Conservation (phyloP, 306 rosid species). For the Cucumis cinereus region DNA sequence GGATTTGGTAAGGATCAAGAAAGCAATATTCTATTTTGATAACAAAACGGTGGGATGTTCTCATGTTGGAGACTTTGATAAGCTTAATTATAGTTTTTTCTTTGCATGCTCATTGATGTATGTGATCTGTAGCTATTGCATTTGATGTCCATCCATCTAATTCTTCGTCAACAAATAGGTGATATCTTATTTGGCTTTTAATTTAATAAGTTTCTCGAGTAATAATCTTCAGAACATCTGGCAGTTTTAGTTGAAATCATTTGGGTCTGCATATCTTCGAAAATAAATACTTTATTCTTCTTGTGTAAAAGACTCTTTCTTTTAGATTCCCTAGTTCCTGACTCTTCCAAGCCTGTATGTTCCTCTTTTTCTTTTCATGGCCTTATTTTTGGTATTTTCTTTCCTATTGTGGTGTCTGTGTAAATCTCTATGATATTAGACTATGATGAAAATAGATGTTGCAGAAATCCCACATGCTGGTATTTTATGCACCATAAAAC, state of each 20-base stretch:
- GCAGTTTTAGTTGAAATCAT: not conserved
- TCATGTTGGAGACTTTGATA: not conserved
- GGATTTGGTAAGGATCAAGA: slow-evolving; percentile 69
- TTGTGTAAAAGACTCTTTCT: not conserved
- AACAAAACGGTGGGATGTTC: not conserved
- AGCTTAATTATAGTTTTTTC: not conserved
- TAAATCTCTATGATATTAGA: not conserved
- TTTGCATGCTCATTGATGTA: not conserved
- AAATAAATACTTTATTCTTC: not conserved
- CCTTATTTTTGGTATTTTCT: not conserved
- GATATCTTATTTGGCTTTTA: not conserved
- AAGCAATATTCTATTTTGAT: not conserved
- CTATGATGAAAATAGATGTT: not conserved
- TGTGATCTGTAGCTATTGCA: not conserved
- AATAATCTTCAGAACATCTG: not conserved
- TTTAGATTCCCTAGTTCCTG: not conserved
- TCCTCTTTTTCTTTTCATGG: not conserved
- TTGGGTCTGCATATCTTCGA: not conserved
- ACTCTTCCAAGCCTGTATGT: not conserved
- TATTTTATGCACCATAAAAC: not conserved
- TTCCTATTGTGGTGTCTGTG: not conserved
- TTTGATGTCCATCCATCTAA: not conserved
- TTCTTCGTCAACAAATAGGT: not conserved
- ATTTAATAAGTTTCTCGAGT: not conserved
- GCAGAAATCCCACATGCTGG: not conserved